Percentiles rank a stretch among this genome's conserved stretches.
phyloP scores from a whole-genome alignment of 2,329 filamentous ascomycete genomes.

The Monosporascus sp. region DNA sequence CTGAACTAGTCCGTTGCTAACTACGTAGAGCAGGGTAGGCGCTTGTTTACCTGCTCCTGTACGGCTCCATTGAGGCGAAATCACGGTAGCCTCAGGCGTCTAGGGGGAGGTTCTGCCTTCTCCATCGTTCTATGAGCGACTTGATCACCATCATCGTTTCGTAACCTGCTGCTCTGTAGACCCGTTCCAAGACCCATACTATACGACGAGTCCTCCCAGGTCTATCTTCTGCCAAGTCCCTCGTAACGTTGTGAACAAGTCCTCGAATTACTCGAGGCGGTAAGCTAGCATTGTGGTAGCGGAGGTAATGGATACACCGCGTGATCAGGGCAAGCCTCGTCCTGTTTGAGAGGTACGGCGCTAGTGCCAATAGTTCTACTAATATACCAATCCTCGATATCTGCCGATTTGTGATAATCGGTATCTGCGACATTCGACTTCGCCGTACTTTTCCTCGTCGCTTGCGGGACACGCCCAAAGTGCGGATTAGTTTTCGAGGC shows the following conservation, averaged over 20 bases:
- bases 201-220: slow-evolving; percentile 31
- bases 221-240: slow-evolving; percentile 27
- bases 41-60: not conserved
- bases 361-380: slow-evolving; percentile 14
- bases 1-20: not conserved
- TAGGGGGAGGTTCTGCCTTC: not conserved
- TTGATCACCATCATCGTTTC: slow-evolving; percentile 18
- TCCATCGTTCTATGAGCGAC: slow-evolving; percentile 13
- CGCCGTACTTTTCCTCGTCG: not conserved
- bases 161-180: slow-evolving; percentile 22
- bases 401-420: not conserved
- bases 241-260: slow-evolving; percentile 30
- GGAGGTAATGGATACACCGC: slow-evolving; percentile 26
- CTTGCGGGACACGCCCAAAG: slow-evolving; percentile 9
- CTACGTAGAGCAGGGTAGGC: not conserved
- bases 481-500: slow-evolving; percentile 8
- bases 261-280: slow-evolving; percentile 21
- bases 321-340: slow-evolving; percentile 26
- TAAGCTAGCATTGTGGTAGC: slow-evolving; percentile 13
- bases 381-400: slow-evolving; percentile 10
- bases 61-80: not conserved
- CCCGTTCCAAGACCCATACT: slow-evolving; percentile 29
- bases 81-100: not conserved
- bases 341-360: slow-evolving; percentile 15
- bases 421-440: not conserved